A percentile compares a stretch with the other conserved stretches of the same genome.
Evolutionary conservation across 1,139 yeast species (phyloP).

Genomic region (Fermentozyma sake): DNA sequence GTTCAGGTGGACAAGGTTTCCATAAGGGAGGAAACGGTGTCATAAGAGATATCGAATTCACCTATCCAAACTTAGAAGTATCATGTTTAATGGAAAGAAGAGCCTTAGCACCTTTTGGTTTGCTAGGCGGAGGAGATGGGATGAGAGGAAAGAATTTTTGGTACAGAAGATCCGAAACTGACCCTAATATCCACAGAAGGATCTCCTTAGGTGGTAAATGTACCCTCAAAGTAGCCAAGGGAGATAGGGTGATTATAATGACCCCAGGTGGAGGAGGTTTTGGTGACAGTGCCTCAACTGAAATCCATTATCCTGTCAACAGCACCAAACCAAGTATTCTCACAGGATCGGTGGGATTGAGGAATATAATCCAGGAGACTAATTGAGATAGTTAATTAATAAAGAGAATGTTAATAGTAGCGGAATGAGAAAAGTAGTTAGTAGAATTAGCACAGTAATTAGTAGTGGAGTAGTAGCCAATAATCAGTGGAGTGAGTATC

Average conservation of each 20-base stretch:
- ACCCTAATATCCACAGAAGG: slow-evolving; percentile 18
- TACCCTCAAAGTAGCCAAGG: slow-evolving; percentile 33
- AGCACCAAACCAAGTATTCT: slow-evolving; percentile 18
- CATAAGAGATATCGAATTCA: slow-evolving; percentile 42
- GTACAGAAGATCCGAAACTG: slow-evolving; percentile 22
- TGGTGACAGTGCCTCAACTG: slow-evolving; percentile 6
- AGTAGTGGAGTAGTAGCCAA: no score
- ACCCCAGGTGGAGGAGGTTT: slow-evolving; percentile 53
- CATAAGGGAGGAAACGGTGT: slow-evolving; percentile 45
- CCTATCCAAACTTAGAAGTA: slow-evolving; percentile 34
- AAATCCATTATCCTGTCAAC: slow-evolving; percentile 20
- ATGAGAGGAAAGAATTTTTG: slow-evolving; percentile 37
- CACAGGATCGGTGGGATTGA: slow-evolving; percentile 37
- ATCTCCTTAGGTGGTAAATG: slow-evolving; percentile 41
- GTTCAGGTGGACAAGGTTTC: slow-evolving; percentile 42
- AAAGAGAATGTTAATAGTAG: no score
- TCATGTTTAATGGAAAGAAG: slow-evolving; percentile 46
- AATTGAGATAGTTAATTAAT: no score
- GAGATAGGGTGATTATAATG: slow-evolving; percentile 39
- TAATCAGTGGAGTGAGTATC: no score
- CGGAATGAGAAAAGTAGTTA: no score
- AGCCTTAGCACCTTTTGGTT: slow-evolving; percentile 42
- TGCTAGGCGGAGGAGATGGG: slow-evolving; percentile 40
- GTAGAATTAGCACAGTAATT: no score
- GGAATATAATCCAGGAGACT: slow-evolving; percentile 29